phyloP scores from a whole-genome alignment of 2,329 filamentous ascomycete species.

The Sporothrix mexicana region DNA sequence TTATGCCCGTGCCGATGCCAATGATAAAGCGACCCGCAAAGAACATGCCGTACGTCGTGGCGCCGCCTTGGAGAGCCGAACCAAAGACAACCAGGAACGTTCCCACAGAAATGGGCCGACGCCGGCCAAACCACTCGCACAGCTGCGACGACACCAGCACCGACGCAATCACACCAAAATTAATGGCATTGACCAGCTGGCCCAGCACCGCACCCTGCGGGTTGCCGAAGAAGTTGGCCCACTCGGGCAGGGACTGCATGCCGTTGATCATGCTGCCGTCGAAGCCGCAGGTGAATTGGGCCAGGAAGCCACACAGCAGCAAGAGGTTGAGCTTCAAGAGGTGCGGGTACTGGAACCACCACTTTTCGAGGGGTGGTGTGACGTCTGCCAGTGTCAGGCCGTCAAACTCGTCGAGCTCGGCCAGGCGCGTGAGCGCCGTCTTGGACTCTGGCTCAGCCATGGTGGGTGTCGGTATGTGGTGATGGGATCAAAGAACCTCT shows the following conservation, averaged over 20 bases:
- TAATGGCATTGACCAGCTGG: conserved; percentile 2
- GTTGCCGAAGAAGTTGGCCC: conserved; percentile 42
- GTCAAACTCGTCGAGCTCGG: conserved; percentile 20
- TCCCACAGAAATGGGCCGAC: conserved; percentile 74
- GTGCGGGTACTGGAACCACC: conserved; percentile 15
- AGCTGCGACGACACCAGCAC: conserved; percentile 25
- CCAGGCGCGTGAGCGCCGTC: background rate
- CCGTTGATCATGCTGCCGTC: conserved; percentile 46
- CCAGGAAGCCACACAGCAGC: conserved; percentile 43
- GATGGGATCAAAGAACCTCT: background rate
- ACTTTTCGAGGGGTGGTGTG: background rate
- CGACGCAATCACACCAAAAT: conserved; percentile 12
- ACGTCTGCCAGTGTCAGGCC: conserved; percentile 10
- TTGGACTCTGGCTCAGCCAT: background rate
- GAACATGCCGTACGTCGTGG: conserved; percentile 62
- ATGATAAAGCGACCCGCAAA: conserved; percentile 73
- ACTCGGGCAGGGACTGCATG: conserved; percentile 43
- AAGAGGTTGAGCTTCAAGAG: conserved; percentile 44
- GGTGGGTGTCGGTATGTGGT: background rate
- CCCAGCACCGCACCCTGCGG: conserved; percentile 39
- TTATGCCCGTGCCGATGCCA: conserved; percentile 62
- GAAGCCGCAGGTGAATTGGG: conserved; percentile 44
- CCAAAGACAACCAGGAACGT: conserved; percentile 74
- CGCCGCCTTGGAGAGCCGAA: conserved; percentile 74
- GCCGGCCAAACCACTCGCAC: conserved; percentile 68